Evolutionary conservation across 2,329 filamentous ascomycete species (phyloP).

Genomic region (Erysiphe neolycopersici): DNA sequence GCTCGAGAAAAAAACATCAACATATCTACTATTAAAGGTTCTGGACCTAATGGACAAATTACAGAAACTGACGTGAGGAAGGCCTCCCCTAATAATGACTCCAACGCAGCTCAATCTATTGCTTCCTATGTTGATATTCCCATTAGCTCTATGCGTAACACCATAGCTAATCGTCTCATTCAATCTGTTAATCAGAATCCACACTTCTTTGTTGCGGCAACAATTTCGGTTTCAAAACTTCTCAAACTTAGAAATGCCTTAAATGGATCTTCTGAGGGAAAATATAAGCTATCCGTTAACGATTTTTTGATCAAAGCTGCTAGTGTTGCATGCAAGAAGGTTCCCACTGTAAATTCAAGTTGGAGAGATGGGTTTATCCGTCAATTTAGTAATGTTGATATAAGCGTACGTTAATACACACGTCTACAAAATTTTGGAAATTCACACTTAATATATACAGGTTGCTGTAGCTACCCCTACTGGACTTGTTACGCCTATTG

Average conservation of each 20-base stretch:
- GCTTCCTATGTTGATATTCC: conserved; percentile 62
- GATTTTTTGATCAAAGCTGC: conserved; percentile 98
- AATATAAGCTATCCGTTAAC: conserved; percentile 99
- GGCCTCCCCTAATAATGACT: conserved; percentile 26
- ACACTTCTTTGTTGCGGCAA: conserved; percentile 88
- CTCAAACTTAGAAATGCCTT: conserved; percentile 86
- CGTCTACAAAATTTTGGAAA: background rate
- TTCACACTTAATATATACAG: conserved; percentile 3
- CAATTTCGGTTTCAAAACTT: conserved; percentile 80
- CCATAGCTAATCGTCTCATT: conserved; percentile 72
- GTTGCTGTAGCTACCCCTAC: conserved; percentile 42
- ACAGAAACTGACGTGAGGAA: conserved; percentile 89
- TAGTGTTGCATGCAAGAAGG: conserved; percentile 67
- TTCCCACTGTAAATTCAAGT: conserved; percentile 83
- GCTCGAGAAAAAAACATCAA: conserved; percentile 65
- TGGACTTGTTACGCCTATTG: conserved; percentile 92
- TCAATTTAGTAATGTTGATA: conserved; percentile 77
- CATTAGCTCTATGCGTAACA: conserved; percentile 87
- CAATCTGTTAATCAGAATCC: conserved; percentile 84
- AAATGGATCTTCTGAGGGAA: conserved; percentile 66
- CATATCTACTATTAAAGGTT: conserved; percentile 58
- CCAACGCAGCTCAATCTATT: conserved; percentile 21
- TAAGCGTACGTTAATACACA: conserved; percentile 45
- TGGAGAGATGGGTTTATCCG: conserved; percentile 82
- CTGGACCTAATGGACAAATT: conserved; percentile 62